Evolutionary conservation across 2,329 filamentous ascomycete species (phyloP), one percentile per base, ranked within the genome.

Genomic region (Clonostachys rhizophaga): DNA sequence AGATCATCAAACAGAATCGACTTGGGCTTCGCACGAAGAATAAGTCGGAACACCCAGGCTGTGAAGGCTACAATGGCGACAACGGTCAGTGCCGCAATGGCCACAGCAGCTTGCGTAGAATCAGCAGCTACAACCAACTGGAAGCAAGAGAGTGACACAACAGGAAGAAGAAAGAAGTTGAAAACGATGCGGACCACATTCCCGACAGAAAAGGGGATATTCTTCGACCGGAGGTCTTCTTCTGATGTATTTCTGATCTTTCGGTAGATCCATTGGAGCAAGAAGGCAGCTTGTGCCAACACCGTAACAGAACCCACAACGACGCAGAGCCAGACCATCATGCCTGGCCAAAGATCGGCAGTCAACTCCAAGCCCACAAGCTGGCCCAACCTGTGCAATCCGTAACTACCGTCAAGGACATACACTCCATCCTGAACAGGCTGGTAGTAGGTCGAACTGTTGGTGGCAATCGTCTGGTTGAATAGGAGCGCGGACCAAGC

Each of bases 401-500:
- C 94, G 57, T 92, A 91, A 3, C 76, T 83, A 34, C 83, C 85
- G 58, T 90, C 85, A 42, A 85, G 84, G 46, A 83, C 75, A 65
- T 97, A 97, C n/a, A 99, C 79, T 36, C 92, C 91, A 64, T 97
- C 91, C 10, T 84, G 70, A 13, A 95, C 65, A 52, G 81, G 86
- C 52, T 83, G 74, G 52, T 79, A 84, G 52, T 79, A 84, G 7
- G 86, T 81, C 33, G 78, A 71, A 12, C 79, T 80, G 35, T 84
- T 71, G 58, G 82, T 86, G 50, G 95, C 84, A 57, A 96, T 88
- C 66, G 87, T 96, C 54, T 94, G 75, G 62, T 96, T 96, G 73
- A 97, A 97, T 76, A 97, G 87, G 50, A 99, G 79, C 6, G 83
- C 70, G 1, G 92, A 94, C 94, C 94, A 99, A 37, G 87, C 83